Conservation (phyloP, 768 basidiomycete species). For the Trametes cingulata region DNA sequence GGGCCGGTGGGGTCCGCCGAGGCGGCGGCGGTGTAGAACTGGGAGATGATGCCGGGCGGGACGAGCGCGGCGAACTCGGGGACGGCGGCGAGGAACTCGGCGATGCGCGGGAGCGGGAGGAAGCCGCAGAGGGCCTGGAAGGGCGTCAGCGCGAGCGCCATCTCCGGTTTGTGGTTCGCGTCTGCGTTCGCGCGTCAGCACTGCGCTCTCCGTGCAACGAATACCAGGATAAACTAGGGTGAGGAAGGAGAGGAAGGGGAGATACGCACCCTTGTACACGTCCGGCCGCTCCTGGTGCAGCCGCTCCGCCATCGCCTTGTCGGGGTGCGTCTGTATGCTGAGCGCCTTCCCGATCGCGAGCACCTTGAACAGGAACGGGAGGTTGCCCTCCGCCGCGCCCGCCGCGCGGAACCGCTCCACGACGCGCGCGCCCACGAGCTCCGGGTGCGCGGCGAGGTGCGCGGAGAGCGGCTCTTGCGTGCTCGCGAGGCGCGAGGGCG, state of each 20-base stretch:
- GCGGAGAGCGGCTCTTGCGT: slow-evolving; percentile 48
- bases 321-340: slow-evolving; percentile 61
- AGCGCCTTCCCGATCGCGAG: slow-evolving; percentile 60
- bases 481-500: slow-evolving; percentile 59
- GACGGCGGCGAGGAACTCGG: slow-evolving; percentile 59
- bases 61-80: slow-evolving; percentile 81
- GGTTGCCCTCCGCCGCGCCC: slow-evolving; percentile 30
- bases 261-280: slow-evolving; percentile 82
- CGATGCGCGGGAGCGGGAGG: slow-evolving; percentile 75
- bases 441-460: slow-evolving; percentile 64
- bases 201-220: too few species aligned
- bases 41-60: slow-evolving; percentile 49
- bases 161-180: slow-evolving; percentile 97
- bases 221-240: too few species aligned
- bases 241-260: not conserved
- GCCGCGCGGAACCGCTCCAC: slow-evolving; percentile 24
- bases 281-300: slow-evolving; percentile 59
- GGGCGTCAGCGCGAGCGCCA: slow-evolving; percentile 94
- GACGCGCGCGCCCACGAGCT: slow-evolving; percentile 49
- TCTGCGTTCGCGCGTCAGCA: slow-evolving; percentile 79
- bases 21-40: slow-evolving; percentile 51
- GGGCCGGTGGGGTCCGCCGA: slow-evolving; percentile 45
- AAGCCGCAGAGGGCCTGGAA: slow-evolving; percentile 95
- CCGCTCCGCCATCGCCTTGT: slow-evolving; percentile 52
- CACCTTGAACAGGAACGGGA: slow-evolving; percentile 61